These are phyloP conservation scores for Lecanicillium sp. DNA, from an alignment of 2,329 filamentous ascomycete genomes.

Conservation along the genomic window DNA sequence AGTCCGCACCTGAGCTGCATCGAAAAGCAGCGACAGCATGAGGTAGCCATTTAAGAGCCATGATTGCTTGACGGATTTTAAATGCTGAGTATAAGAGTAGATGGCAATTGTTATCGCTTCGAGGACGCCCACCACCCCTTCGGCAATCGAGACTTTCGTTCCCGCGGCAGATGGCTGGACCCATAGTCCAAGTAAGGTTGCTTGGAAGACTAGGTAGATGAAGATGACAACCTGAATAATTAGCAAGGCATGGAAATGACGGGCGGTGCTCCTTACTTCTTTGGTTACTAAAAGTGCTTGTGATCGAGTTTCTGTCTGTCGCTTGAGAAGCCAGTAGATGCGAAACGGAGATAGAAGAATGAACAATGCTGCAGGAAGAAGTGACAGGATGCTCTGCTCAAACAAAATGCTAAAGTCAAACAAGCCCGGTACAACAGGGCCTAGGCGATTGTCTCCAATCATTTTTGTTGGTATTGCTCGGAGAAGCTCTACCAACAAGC, in stretches of 20 bases:
- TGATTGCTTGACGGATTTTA: conserved; percentile 21
- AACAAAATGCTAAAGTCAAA: conserved; percentile 24
- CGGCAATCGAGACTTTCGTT: conserved; percentile 19
- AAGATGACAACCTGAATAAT: neutral
- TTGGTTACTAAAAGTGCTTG: conserved; percentile 1
- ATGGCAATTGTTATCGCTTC: conserved; percentile 17
- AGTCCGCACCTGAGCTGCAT: conserved; percentile 23
- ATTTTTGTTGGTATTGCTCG: too few relatives aligned
- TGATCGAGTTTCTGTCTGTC: neutral
- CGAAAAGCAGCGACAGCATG: conserved; percentile 22
- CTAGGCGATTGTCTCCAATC: conserved; percentile 16
- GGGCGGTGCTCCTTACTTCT: conserved; percentile 1
- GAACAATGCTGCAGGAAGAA: conserved; percentile 17
- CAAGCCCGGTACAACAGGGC: conserved; percentile 15
- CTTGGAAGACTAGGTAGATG: conserved; percentile 12
- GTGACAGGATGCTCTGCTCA: conserved; percentile 21
- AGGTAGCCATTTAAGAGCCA: conserved; percentile 22
- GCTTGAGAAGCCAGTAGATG: conserved; percentile 4
- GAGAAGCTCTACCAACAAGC: too few relatives aligned
- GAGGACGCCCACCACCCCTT: conserved; percentile 17
- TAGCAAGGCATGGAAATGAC: neutral
- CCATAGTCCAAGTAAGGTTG: conserved; percentile 19
- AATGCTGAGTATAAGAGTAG: conserved; percentile 25
- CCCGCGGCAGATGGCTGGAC: conserved; percentile 12
- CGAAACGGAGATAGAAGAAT: conserved; percentile 15